These are phyloP conservation scores for Pterulicium gracile DNA, from an alignment of 1,284 basidiomycete genomes.

Conservation along the genomic window DNA sequence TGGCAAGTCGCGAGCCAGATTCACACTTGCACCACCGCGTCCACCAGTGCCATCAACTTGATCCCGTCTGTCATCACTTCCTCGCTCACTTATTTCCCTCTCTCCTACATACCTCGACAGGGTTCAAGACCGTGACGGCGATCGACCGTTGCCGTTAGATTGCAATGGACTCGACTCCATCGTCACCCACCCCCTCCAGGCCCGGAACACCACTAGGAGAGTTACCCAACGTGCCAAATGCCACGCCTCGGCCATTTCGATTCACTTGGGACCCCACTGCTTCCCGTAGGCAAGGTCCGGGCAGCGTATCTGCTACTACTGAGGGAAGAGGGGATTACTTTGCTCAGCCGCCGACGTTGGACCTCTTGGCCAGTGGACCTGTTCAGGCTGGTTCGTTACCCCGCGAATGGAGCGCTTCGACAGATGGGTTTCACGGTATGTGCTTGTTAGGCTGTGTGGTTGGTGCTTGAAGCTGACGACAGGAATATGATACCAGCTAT, in stretches of 20 bases:
- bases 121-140: too few species aligned
- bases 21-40: too few species aligned
- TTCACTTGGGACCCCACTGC: constrained; percentile 53
- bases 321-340: constrained; percentile 46
- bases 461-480: constrained; percentile 6
- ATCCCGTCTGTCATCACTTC: too few species aligned
- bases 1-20: too few species aligned
- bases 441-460: constrained; percentile 6
- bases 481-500: constrained; percentile 44
- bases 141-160: constrained; percentile 23
- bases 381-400: constrained; percentile 22
- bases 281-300: constrained; percentile 42
- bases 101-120: too few species aligned
- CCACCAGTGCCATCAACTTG: too few species aligned
- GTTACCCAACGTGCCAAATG: constrained; percentile 24
- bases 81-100: too few species aligned
- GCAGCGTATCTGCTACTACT: constrained; percentile 58
- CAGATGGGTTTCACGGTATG: constrained; percentile 69
- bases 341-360: constrained; percentile 14
- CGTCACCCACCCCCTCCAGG: constrained; percentile 27
- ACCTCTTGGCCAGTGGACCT: background rate
- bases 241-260: constrained; percentile 42
- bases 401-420: constrained; percentile 67
- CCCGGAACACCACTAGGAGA: constrained; percentile 37
- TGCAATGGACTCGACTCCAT: constrained; percentile 13